Conservation (phyloP, 352 stramenopile species). For the Globisporangium okanoganense region DNA sequence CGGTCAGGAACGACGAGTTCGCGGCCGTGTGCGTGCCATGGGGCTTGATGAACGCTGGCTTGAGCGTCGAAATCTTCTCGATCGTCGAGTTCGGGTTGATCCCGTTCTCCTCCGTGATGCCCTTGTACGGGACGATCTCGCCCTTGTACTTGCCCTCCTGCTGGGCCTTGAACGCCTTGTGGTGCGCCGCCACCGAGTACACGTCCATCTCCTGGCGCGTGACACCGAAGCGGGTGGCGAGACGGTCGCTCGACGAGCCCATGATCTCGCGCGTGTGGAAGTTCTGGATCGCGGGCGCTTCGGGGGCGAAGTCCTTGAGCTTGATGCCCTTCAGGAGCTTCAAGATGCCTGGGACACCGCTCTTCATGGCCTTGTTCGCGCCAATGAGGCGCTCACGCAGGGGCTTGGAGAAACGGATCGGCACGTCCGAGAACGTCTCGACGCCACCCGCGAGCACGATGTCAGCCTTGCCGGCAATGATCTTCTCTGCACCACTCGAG, state of each 20-base stretch:
- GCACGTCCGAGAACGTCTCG: conserved; percentile 98
- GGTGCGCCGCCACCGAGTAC: conserved; percentile 94
- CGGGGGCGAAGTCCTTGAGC: conserved; percentile 85
- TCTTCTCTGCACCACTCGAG: conserved; percentile 93
- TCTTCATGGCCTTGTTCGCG: conserved; percentile 95
- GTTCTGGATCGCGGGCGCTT: conserved; percentile 97
- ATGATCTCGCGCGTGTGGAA: conserved; percentile 99
- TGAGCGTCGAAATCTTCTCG: conserved; percentile 95
- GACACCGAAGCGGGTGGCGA: conserved; percentile 93
- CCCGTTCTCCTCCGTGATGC: conserved; percentile 94
- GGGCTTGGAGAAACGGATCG: conserved; percentile 94
- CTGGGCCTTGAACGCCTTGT: conserved; percentile 93
- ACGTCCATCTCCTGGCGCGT: conserved; percentile 95
- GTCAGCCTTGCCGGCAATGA: conserved; percentile 93
- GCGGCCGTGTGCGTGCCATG: conserved; percentile 97
- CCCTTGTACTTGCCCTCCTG: conserved; percentile 92
- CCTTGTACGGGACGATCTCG: conserved; percentile 94
- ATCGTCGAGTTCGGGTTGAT: conserved; percentile 95
- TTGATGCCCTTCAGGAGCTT: conserved; percentile 95
- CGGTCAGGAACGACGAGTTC: conserved; percentile 97
- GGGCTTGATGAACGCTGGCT: conserved; percentile 98
- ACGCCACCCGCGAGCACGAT: conserved; percentile 95
- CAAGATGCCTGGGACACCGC: conserved; percentile 84
- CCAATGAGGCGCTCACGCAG: conserved; percentile 78
- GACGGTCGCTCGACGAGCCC: conserved; percentile 95